Conservation (phyloP, 1,284 basidiomycete genomes). For the Rhodotorula sp. region DNA sequence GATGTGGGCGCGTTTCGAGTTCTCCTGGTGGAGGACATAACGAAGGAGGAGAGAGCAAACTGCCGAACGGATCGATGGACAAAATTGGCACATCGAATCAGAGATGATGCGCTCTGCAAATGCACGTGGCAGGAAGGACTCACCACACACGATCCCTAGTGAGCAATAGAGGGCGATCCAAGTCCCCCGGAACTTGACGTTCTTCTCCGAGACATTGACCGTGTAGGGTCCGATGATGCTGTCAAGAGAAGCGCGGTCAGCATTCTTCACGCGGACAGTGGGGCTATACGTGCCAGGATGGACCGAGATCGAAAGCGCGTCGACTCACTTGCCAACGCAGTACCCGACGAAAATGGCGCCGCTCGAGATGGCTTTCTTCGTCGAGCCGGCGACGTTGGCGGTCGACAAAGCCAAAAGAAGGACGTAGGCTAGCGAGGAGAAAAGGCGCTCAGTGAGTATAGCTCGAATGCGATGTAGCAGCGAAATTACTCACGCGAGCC, state of each 20-base stretch:
- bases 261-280: too few species aligned
- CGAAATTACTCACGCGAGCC: not conserved
- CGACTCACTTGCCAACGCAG: constrained; percentile 42
- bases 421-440: constrained; percentile 35
- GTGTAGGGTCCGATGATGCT: constrained; percentile 51
- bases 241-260: not conserved
- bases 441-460: too few species aligned
- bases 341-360: constrained; percentile 53
- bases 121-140: constrained; percentile 4
- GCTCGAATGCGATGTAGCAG: too few species aligned
- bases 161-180: constrained; percentile 53
- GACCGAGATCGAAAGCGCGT: not conserved
- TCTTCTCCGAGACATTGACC: constrained; percentile 43
- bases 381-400: constrained; percentile 54
- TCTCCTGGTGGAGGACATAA: constrained; percentile 47
- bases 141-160: constrained; percentile 39
- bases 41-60: constrained; percentile 48
- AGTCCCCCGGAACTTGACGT: constrained; percentile 52
- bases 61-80: constrained; percentile 23
- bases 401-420: constrained; percentile 51
- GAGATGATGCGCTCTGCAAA: constrained; percentile 47
- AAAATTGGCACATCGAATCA: constrained; percentile 8
- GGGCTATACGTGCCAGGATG: constrained; percentile 1
- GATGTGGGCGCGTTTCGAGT: constrained; percentile 30
- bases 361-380: constrained; percentile 53